A percentile compares a stretch with the other conserved stretches of the same genome.
Conservation (phyloP, 2,329 filamentous ascomycete genomes). For the Gaeumannomyces sp. region DNA sequence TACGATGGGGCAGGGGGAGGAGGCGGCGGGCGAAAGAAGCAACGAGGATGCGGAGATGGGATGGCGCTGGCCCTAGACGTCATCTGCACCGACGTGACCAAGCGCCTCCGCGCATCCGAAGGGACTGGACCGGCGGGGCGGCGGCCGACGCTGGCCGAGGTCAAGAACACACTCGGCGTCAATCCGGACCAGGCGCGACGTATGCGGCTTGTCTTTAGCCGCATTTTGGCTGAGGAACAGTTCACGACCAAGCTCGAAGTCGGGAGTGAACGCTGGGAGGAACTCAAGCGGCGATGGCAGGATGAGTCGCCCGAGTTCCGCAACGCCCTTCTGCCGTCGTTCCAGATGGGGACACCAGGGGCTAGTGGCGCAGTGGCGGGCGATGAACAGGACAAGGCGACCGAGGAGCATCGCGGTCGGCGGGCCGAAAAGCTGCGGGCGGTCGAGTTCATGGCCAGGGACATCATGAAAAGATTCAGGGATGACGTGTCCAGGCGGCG, state of each 20-base stretch:
- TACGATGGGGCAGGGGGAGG: neutral
- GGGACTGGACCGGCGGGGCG: conserved; percentile 28
- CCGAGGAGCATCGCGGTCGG: conserved; percentile 42
- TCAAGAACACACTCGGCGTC: conserved; percentile 53
- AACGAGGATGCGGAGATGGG: conserved; percentile 43
- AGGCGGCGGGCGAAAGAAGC: neutral
- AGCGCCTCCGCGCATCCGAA: conserved; percentile 53
- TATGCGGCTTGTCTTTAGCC: conserved; percentile 59
- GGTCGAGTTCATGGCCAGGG: conserved; percentile 64
- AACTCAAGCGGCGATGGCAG: conserved; percentile 64
- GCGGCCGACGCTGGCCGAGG: conserved; percentile 67
- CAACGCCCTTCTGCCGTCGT: conserved; percentile 39
- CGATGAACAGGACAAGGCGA: neutral
- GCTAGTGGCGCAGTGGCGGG: neutral
- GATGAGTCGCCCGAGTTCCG: conserved; percentile 49
- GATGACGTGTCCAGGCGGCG: conserved; percentile 52
- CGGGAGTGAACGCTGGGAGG: conserved; percentile 64
- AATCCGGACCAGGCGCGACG: conserved; percentile 45
- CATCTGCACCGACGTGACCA: conserved; percentile 76
- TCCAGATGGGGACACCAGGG: neutral
- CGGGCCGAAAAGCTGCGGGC: conserved; percentile 54
- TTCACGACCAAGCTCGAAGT: conserved; percentile 70
- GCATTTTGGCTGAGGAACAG: conserved; percentile 56
- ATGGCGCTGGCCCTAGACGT: conserved; percentile 64
- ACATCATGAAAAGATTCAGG: conserved; percentile 71